Evolutionary conservation across 208 protist species (phyloP).

Genomic region (Wallacemonas rigidus): DNA sequence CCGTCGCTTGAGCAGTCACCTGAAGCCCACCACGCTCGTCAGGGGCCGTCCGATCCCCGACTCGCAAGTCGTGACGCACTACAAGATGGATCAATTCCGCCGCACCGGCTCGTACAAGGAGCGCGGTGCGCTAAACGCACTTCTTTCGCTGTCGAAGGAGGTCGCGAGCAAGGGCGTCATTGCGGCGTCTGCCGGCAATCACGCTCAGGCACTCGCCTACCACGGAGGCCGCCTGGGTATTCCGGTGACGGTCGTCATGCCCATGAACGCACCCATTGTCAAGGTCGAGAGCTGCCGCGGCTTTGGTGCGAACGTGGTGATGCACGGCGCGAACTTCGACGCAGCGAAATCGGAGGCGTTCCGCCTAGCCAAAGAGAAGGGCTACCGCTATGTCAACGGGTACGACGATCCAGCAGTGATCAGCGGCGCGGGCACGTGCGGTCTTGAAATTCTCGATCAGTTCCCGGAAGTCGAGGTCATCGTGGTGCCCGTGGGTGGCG

Average conservation of each 20-base stretch:
- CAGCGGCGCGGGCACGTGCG: constrained; percentile 85
- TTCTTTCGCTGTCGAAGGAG: constrained; percentile 68
- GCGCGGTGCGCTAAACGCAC: constrained; percentile 88
- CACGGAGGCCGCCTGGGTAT: constrained; percentile 83
- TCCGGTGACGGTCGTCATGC: constrained; percentile 92
- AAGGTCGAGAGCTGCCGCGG: constrained; percentile 80
- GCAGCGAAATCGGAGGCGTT: constrained; percentile 70
- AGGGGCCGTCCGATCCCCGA: constrained; percentile 39
- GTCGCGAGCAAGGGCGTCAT: constrained; percentile 77
- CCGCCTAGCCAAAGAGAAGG: constrained; percentile 36
- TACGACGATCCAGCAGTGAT: constrained; percentile 90
- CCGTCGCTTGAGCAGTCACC: constrained; percentile 38
- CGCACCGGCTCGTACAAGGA: constrained; percentile 90
- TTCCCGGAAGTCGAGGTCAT: constrained; percentile 78
- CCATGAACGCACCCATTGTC: constrained; percentile 73
- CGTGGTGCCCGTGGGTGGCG: constrained; percentile 90
- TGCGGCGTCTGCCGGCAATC: constrained; percentile 86
- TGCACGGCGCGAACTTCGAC: constrained; percentile 72
- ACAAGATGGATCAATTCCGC: constrained; percentile 80
- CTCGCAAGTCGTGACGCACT: constrained; percentile 36
- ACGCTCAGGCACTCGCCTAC: constrained; percentile 90
- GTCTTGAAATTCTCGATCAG: constrained; percentile 90
- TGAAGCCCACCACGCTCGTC: constrained; percentile 42
- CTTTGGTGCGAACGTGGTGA: constrained; percentile 78
- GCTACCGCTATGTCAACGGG: constrained; percentile 86